Conservation (phyloP, 257 asterid genomes). For the Jacaranda copaia region DNA sequence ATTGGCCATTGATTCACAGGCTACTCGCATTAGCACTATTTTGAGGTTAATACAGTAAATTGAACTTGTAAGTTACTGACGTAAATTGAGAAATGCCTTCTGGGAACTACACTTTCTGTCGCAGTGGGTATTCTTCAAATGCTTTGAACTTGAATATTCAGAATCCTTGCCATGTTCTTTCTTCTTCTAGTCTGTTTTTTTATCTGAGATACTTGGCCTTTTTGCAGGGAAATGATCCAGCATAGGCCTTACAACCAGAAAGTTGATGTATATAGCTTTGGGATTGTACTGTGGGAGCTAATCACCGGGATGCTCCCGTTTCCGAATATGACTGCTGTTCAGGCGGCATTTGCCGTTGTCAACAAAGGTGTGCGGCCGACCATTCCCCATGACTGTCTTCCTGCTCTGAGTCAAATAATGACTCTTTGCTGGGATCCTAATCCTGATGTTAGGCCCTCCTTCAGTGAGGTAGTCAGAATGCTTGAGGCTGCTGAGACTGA, state of each 20-base stretch:
- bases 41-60: background rate
- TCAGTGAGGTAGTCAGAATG: constrained; percentile 85
- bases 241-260: constrained; percentile 96
- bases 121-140: background rate
- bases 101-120: background rate
- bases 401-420: constrained; percentile 84
- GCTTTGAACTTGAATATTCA: background rate
- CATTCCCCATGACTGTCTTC: constrained; percentile 81
- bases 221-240: constrained; percentile 98
- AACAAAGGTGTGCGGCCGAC: constrained; percentile 94
- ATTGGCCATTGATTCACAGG: background rate
- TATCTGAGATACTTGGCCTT: constrained; percentile 28
- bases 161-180: background rate
- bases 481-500: constrained; percentile 92
- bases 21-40: background rate
- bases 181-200: too few species aligned
- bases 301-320: constrained; percentile 98
- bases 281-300: constrained; percentile 97
- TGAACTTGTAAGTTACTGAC: background rate
- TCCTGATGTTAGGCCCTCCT: constrained; percentile 89
- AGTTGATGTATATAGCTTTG: constrained; percentile 96
- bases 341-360: constrained; percentile 97
- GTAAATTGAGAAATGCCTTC: background rate
- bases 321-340: constrained; percentile 98
- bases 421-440: constrained; percentile 91